Conservation (phyloP, 2,329 filamentous ascomycete genomes). For the Sarocladium strictum region DNA sequence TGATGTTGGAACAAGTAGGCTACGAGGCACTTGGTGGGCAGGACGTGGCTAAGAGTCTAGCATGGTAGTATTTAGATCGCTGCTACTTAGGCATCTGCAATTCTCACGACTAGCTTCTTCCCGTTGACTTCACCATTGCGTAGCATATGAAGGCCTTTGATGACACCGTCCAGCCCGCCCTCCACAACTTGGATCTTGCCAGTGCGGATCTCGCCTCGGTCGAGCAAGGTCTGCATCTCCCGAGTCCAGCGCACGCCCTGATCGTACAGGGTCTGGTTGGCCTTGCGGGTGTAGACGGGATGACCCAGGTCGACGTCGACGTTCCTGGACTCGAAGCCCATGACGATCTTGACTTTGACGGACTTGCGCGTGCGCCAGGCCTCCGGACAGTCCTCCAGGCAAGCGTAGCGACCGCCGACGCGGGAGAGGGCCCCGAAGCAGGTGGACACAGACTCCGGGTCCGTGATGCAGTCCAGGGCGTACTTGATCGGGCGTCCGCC, state of each 20-base stretch:
- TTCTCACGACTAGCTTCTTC: conserved; percentile 10
- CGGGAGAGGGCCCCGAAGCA: conserved; percentile 22
- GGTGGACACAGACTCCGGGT: conserved; percentile 17
- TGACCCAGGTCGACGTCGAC: too few species aligned
- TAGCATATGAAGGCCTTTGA: conserved; percentile 10
- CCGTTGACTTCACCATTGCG: conserved; percentile 11
- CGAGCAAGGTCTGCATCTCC: conserved; percentile 12
- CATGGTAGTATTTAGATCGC: too few species aligned
- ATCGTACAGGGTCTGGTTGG: conserved; percentile 3
- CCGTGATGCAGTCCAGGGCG: conserved; percentile 26
- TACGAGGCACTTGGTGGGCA: too few species aligned
- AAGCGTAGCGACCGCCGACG: conserved; percentile 24
- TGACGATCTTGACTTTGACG: conserved; percentile 17
- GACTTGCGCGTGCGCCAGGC: conserved; percentile 18
- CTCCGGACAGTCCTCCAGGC: conserved; percentile 19
- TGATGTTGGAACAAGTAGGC: too few species aligned
- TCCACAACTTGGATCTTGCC: conserved; percentile 11
- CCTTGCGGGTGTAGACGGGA: background rate
- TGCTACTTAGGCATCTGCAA: background rate
- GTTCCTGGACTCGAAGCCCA: conserved; percentile 14
- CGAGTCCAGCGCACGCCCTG: conserved; percentile 10
- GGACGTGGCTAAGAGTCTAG: too few species aligned
- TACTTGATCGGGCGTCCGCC: conserved; percentile 15
- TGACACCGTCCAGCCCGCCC: conserved; percentile 9
- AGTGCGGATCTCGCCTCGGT: conserved; percentile 3